phyloP scores from a whole-genome alignment of 208 protist genomes.

The Leishmania mexicana region DNA sequence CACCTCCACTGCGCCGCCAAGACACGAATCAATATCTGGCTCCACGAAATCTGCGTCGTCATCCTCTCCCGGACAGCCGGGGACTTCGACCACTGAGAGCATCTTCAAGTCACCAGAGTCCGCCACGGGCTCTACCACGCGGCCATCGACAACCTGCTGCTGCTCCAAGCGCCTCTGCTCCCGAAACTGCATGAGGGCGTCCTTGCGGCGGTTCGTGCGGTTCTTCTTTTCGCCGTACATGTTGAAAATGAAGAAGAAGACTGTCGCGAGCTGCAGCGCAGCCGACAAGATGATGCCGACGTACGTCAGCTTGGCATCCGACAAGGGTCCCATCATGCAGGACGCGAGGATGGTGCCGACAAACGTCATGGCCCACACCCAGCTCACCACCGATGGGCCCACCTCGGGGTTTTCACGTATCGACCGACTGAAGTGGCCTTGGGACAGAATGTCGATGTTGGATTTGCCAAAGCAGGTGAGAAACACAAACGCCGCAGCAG shows the following conservation, averaged over 20 bases:
- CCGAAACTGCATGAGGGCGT: constrained; percentile 17
- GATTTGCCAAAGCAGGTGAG: constrained; percentile 36
- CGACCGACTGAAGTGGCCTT: constrained; percentile 59
- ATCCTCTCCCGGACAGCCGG: background rate
- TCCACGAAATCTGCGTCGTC: constrained; percentile 8
- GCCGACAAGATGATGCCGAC: constrained; percentile 36
- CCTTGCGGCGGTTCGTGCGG: constrained; percentile 33
- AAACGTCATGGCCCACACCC: constrained; percentile 46
- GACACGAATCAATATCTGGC: constrained; percentile 20
- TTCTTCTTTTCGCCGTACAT: constrained; percentile 48
- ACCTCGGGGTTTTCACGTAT: constrained; percentile 36
- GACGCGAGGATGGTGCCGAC: constrained; percentile 43
- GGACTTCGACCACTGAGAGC: background rate
- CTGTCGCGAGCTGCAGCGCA: constrained; percentile 31
- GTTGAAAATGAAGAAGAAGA: constrained; percentile 58
- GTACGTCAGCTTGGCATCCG: constrained; percentile 29
- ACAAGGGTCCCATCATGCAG: constrained; percentile 44
- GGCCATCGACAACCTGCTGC: constrained; percentile 4
- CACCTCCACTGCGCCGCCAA: constrained; percentile 38
- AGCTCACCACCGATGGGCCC: constrained; percentile 47
- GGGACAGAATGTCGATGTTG: constrained; percentile 56
- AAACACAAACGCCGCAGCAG: constrained; percentile 42
- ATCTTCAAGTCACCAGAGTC: background rate
- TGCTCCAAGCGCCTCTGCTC: background rate
- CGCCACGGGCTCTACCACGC: constrained; percentile 6